Evolutionary conservation across 495 filamentous ascomycete species (phyloP).

Genomic region (Penicillium malachiteum): DNA sequence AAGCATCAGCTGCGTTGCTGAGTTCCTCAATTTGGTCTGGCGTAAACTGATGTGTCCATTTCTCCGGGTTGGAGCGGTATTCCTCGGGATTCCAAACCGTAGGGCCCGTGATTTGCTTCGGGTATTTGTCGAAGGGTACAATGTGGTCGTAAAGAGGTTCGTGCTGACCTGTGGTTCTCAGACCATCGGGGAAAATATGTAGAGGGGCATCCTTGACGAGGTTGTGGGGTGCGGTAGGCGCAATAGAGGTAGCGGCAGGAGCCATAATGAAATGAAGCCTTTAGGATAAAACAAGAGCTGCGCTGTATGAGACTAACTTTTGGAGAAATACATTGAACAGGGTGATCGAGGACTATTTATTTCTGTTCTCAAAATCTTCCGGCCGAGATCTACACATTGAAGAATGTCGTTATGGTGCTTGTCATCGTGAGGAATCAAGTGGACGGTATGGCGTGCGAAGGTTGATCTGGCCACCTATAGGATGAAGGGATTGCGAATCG

Average conservation of each 20-base stretch:
- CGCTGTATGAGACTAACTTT: too few relatives aligned
- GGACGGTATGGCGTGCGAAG: conserved; percentile 27
- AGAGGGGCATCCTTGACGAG: conserved; percentile 24
- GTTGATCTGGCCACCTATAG: conserved; percentile 7
- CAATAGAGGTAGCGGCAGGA: conserved; percentile 27
- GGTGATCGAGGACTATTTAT: conserved; percentile 20
- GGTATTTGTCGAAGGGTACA: conserved; percentile 67
- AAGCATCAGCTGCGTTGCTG: conserved; percentile 61
- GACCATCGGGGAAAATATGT: conserved; percentile 48
- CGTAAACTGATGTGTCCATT: conserved; percentile 71
- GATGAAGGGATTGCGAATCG: conserved; percentile 2
- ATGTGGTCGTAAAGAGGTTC: conserved; percentile 64
- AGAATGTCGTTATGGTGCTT: conserved; percentile 4
- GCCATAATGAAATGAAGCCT: conserved; percentile 27
- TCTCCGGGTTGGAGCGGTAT: conserved; percentile 63
- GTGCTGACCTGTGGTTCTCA: conserved; percentile 74
- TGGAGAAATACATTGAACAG: background rate
- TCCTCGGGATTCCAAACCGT: conserved; percentile 76
- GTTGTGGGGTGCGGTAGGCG: conserved; percentile 33
- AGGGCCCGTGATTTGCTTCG: conserved; percentile 65
- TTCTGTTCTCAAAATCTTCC: background rate
- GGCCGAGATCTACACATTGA: conserved; percentile 12
- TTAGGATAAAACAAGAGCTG: background rate
- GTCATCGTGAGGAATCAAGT: conserved; percentile 19
- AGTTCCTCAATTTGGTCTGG: conserved; percentile 65